These are phyloP conservation scores for Trichoderma harzianum DNA, from an alignment of 2,329 filamentous ascomycete species.

Conservation along the genomic window DNA sequence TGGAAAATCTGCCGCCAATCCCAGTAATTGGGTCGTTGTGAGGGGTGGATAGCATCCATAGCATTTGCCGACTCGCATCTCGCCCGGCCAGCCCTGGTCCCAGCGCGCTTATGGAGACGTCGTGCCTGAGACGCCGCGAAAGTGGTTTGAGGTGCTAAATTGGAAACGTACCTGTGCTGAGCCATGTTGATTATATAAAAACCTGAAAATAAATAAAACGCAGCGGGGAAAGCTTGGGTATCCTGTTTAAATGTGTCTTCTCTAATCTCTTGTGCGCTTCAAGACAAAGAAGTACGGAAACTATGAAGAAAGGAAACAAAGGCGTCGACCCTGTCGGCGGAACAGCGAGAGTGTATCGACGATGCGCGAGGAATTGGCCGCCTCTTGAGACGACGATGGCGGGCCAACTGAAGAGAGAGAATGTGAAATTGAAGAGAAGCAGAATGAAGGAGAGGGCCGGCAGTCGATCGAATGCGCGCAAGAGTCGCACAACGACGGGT, in stretches of 20 bases:
- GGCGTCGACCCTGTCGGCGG: neutral
- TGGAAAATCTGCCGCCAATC: neutral
- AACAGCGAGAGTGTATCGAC: neutral
- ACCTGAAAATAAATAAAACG: neutral
- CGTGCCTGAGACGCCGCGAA: neutral
- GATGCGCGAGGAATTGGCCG: slow-evolving; percentile 2
- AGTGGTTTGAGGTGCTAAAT: neutral
- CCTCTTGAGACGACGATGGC: neutral
- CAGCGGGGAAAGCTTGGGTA: slow-evolving; percentile 14
- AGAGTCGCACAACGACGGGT: slow-evolving; percentile 4
- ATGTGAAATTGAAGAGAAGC: slow-evolving; percentile 19
- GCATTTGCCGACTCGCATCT: slow-evolving; percentile 8
- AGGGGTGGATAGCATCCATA: neutral
- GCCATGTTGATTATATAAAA: slow-evolving; percentile 29
- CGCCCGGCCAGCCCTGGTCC: slow-evolving; percentile 3
- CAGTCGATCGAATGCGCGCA: neutral
- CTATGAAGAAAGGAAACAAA: neutral
- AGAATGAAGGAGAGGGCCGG: slow-evolving; percentile 13
- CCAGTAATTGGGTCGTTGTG: slow-evolving; percentile 10
- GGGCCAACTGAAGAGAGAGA: slow-evolving; percentile 14
- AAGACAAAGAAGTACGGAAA: slow-evolving; percentile 8
- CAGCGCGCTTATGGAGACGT: slow-evolving; percentile 13
- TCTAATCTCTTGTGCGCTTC: slow-evolving; percentile 3
- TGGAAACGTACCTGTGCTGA: slow-evolving; percentile 31
- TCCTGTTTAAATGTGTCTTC: slow-evolving; percentile 10